Conservation (phyloP, 106 monocot species). For the Posidonia australis region DNA sequence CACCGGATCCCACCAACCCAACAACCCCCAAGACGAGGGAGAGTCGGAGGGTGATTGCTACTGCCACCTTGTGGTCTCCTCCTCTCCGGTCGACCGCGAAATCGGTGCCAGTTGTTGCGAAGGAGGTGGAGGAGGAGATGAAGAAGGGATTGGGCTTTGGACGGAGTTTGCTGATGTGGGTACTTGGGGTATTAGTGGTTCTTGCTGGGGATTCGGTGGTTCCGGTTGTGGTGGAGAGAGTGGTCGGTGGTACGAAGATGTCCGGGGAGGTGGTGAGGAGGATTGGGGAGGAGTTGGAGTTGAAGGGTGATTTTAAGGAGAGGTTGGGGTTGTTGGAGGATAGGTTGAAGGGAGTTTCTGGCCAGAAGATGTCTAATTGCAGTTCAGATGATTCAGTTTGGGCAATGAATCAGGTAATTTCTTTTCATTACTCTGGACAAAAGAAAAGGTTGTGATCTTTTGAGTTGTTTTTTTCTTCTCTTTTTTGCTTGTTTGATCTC, state of each 20-base stretch:
- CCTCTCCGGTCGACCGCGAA: slow-evolving; percentile 31
- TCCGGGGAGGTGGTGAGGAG: slow-evolving; percentile 26
- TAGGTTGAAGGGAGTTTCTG: slow-evolving; percentile 19
- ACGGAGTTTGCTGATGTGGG: slow-evolving; percentile 5
- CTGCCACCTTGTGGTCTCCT: too few species aligned
- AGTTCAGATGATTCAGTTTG: slow-evolving; percentile 41
- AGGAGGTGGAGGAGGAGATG: slow-evolving; percentile 3
- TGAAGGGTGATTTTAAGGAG: slow-evolving; percentile 20
- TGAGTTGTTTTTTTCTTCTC: too few species aligned
- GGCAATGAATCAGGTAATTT: slow-evolving; percentile 44
- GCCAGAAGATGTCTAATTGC: slow-evolving; percentile 27
- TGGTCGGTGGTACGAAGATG: slow-evolving; percentile 26
- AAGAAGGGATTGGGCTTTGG: not conserved
- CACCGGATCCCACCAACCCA: too few species aligned
- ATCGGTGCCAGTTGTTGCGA: slow-evolving; percentile 16
- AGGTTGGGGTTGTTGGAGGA: slow-evolving; percentile 34
- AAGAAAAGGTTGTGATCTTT: too few species aligned
- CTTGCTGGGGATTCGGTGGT: slow-evolving; percentile 27
- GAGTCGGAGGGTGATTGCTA: not conserved
- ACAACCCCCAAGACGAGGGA: not conserved
- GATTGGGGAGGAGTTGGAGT: slow-evolving; percentile 29
- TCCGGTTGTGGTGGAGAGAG: slow-evolving; percentile 10
- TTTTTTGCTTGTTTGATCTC: not conserved
- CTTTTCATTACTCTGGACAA: too few species aligned
- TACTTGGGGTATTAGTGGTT: slow-evolving; percentile 17